Evolutionary conservation across 2,329 filamentous ascomycete genomes (phyloP).

Genomic region (Didymellaceae sp.): DNA sequence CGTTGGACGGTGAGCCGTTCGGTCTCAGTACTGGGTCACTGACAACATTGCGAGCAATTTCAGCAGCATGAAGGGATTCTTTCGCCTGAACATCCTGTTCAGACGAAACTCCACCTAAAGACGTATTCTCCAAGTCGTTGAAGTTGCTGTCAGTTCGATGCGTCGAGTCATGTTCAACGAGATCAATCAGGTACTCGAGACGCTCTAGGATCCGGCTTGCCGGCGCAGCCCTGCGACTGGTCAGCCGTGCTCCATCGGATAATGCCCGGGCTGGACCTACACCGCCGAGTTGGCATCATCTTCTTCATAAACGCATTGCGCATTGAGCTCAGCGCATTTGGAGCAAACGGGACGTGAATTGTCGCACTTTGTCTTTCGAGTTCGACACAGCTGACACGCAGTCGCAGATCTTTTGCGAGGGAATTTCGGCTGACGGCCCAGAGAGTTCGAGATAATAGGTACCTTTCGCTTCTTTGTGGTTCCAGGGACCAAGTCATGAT

Average conservation of each 20-base stretch:
- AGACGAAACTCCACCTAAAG: too few relatives aligned
- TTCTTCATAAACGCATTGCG: constrained; percentile 17
- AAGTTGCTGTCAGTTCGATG: not conserved
- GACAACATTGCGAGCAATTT: not conserved
- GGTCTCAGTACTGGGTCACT: not conserved
- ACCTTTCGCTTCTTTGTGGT: constrained; percentile 4
- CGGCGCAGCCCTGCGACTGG: not conserved
- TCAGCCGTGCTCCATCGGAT: not conserved
- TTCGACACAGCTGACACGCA: constrained; percentile 17
- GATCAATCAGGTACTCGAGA: constrained; percentile 11
- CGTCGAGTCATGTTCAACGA: not conserved
- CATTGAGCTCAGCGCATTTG: constrained; percentile 16
- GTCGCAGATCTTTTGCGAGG: constrained; percentile 14
- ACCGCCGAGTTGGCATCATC: constrained; percentile 2
- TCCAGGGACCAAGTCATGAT: not conserved
- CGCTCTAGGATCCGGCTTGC: constrained; percentile 14
- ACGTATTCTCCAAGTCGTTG: too few relatives aligned
- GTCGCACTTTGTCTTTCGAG: constrained; percentile 22
- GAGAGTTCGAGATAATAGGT: not conserved
- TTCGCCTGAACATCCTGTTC: too few relatives aligned
- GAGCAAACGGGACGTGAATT: constrained; percentile 23
- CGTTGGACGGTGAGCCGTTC: not conserved
- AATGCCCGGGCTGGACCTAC: not conserved
- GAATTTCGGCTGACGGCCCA: not conserved
- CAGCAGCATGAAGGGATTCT: too few relatives aligned